These are phyloP conservation scores for Daedalea quercina DNA, from an alignment of 768 basidiomycete species.

Conservation along the genomic window DNA sequence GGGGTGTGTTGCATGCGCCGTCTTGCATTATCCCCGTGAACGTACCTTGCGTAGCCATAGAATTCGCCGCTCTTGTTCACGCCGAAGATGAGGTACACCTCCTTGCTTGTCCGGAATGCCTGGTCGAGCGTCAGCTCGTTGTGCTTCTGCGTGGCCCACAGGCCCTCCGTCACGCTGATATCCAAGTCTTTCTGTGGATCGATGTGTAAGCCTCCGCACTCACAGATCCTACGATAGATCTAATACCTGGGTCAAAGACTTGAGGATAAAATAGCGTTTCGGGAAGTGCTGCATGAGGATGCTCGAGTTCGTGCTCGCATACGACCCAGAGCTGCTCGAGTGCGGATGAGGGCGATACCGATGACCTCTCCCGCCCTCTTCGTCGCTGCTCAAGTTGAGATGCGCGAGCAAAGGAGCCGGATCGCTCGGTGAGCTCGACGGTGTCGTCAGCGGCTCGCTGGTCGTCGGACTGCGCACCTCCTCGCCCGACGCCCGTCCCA, in stretches of 20 bases:
- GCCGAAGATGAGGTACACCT: constrained; percentile 86
- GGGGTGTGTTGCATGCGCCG: neutral
- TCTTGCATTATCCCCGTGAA: constrained; percentile 4
- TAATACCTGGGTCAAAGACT: constrained; percentile 71
- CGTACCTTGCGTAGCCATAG: constrained; percentile 83
- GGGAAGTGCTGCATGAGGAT: constrained; percentile 74
- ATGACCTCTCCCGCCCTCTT: constrained; percentile 20
- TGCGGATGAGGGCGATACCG: constrained; percentile 20
- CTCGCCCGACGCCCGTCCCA: constrained; percentile 12
- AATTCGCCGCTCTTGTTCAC: constrained; percentile 95
- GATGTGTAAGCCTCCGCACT: too few species aligned
- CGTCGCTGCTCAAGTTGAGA: constrained; percentile 34
- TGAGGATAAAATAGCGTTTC: constrained; percentile 87
- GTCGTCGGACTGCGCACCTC: constrained; percentile 10
- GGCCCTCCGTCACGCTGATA: constrained; percentile 65
- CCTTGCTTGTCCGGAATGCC: constrained; percentile 84
- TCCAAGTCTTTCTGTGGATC: constrained; percentile 62
- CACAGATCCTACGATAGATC: neutral
- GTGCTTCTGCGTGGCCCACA: constrained; percentile 93
- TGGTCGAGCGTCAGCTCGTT: constrained; percentile 90
- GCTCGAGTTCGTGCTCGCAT: constrained; percentile 79
- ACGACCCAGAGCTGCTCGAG: constrained; percentile 61
- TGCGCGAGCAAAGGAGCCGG: constrained; percentile 18
- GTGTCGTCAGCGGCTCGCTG: constrained; percentile 13
- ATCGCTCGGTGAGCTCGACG: constrained; percentile 16